Evolutionary conservation across 805 yeast species (phyloP), one percentile per base, ranked within the genome.

Genomic region (Yamadazyma takamatsuzukensis): DNA sequence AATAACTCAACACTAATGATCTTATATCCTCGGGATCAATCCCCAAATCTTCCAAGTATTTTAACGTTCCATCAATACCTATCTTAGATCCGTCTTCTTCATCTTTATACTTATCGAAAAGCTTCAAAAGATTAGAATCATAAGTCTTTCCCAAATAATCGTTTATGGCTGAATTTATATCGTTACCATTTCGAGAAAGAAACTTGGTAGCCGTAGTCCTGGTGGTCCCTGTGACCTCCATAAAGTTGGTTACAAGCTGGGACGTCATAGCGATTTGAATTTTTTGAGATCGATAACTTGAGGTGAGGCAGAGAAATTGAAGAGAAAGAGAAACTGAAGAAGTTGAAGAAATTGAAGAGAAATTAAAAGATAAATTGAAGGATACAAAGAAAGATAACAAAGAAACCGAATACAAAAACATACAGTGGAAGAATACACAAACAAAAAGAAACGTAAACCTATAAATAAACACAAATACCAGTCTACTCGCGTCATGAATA

Each of bases 61-160:
- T 44, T 7, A 89, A 54, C 0, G 96, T 82, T 0, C 96, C 96
- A 37, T 86, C 93, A 7, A 84, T 67, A 16, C 79, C 90, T 23
- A 88, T 84, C 9, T 61, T 54, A 1, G 51, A 56, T n/a, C n/a
- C n/a, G 10, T 53, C 50, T 0, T 50, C 51, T 9, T 49, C 41
- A 32, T 58, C 64, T 28, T 42, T 39, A 41, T 63, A 65, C 30
- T 49, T 43, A 21, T 64, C 51, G 41, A 59, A 73, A 1, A 73
- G 14, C 0, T 43, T 45, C 12, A 44, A 45, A 23, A 72, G 40
- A 19, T 43, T 35, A 5, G 47, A 34, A 36, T 42, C 49, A 12
- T 18, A 22, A 6, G 14, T 27, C 26, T 29, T 41, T 5, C 31
- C 41, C 22, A 54, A 49, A 37, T 51, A 63, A 9, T 52, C 52